Evolutionary conservation across 257 asterid genomes (phyloP), one percentile per base, ranked within the genome.

Genomic region (Euphrasia confusa): DNA sequence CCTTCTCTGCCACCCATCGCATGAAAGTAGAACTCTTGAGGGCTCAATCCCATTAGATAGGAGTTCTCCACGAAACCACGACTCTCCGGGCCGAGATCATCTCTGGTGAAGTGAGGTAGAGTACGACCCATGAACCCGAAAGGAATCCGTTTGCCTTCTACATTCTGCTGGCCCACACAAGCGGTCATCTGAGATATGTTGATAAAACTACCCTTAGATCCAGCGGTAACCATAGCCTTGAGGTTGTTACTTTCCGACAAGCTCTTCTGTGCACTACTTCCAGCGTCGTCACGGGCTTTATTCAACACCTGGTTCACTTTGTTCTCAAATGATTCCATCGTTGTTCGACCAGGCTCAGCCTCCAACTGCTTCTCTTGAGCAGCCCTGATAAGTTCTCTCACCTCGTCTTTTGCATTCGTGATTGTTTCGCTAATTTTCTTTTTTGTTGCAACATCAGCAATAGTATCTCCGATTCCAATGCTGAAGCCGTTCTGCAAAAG

Each of bases 1-100:
- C 99, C 97, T 80, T 93, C 99, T 71, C 99, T 83, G 79, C 99
- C 99, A 76, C 99, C 99, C 99, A 93, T 93, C 58, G 99, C 99
- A 71, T 93, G 99, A 77, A 93, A 93, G 77, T 89, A 93, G 82
- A 93, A 93, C 74, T 93, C 99, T 70, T 89, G 99, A 9, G 99
- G 99, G 11, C 95, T 84, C 86, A 93, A 71, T 33, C 99, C 99
- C 57, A 94, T 82, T 44, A 93, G 86, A 67, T 93, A 93, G 2
- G 99, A 93, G 74, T 93, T 93, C 86, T 89, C 97, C 61, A 93
- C 99, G 80, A 93, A 93, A 35, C 99, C 99, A 76, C 99, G 99
- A 80, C 96, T 89, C 83, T 93, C 99, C 2, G 99, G 97, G 60
- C 99, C 99, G 58, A 49, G 82, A 77, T 93, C 97, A 63, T 89